These are phyloP conservation scores for Drechmeria coniospora DNA, from an alignment of 2,329 filamentous ascomycete species.

Conservation along the genomic window DNA sequence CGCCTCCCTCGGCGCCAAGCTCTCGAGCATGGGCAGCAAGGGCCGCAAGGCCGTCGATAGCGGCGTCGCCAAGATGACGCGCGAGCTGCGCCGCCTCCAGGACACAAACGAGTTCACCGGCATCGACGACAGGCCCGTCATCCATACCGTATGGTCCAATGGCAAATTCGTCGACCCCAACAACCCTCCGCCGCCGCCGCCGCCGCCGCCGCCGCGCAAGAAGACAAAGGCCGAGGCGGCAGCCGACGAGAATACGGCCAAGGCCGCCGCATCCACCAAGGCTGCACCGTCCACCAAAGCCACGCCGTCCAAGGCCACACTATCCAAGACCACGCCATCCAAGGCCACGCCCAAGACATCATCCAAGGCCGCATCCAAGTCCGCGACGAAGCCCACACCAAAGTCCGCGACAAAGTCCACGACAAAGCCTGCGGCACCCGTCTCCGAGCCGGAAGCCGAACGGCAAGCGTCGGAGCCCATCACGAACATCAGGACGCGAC, in stretches of 20 bases:
- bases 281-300: too few relatives aligned
- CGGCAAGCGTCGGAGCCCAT: constrained; percentile 23
- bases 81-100: constrained; percentile 43
- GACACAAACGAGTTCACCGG: constrained; percentile 47
- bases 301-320: too few relatives aligned
- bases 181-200: constrained; percentile 21
- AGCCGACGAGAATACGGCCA: too few relatives aligned
- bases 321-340: too few relatives aligned
- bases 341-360: too few relatives aligned
- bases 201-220: constrained; percentile 22
- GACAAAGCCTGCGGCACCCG: too few relatives aligned
- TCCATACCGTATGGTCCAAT: constrained; percentile 48
- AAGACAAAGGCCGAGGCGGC: constrained; percentile 13
- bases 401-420: too few relatives aligned
- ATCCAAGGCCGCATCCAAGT: too few relatives aligned
- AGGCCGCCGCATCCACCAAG: too few relatives aligned
- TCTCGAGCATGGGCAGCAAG: constrained; percentile 44
- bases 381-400: too few relatives aligned
- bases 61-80: constrained; percentile 29
- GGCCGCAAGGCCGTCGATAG: constrained; percentile 38
- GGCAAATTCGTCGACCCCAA: constrained; percentile 42
- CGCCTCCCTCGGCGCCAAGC: constrained; percentile 29
- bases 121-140: constrained; percentile 41
- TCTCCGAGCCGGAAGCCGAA: constrained; percentile 18
- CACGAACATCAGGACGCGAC: constrained; percentile 24